phyloP scores from a whole-genome alignment of 163 green algal genomes.

The Scenedesmus sp. region DNA sequence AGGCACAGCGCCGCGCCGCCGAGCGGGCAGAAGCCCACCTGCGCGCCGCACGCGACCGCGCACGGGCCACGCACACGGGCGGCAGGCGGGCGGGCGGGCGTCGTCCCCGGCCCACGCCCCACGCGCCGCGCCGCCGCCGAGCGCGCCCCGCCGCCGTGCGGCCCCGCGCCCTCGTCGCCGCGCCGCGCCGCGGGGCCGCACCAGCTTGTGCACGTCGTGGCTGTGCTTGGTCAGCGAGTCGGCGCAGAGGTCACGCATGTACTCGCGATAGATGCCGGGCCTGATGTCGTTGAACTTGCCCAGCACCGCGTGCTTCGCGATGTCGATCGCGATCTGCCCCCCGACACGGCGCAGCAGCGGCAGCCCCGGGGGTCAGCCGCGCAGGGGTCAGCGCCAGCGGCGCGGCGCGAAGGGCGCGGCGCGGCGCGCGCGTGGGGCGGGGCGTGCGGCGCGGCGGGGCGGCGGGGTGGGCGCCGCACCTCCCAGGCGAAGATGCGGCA shows the following conservation, averaged over 20 bases:
- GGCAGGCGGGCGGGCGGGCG: no score
- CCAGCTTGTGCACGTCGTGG: constrained; percentile 79
- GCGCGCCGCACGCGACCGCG: not conserved
- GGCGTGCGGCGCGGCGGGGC: no score
- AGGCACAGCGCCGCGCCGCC: constrained; percentile 78
- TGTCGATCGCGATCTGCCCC: constrained; percentile 75
- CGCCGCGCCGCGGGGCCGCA: no score
- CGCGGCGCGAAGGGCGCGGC: no score
- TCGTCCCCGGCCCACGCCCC: no score
- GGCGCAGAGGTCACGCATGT: constrained; percentile 83
- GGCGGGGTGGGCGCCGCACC: no score
- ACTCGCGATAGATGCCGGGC: constrained; percentile 91
- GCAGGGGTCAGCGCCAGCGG: no score
- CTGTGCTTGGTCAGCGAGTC: constrained; percentile 65
- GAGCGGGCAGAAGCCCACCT: constrained; percentile 80
- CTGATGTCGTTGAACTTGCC: constrained; percentile 97
- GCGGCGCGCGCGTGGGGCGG: no score
- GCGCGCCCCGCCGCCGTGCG: no score
- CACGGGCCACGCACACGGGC: not conserved
- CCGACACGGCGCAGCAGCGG: constrained; percentile 63
- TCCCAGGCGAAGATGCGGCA: constrained; percentile 74
- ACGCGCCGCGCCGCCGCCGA: no score
- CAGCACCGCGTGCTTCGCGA: constrained; percentile 96
- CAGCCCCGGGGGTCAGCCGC: no score
- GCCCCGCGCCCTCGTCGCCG: no score